phyloP scores from a whole-genome alignment of 805 yeast species.

The Spathaspora boniae region DNA sequence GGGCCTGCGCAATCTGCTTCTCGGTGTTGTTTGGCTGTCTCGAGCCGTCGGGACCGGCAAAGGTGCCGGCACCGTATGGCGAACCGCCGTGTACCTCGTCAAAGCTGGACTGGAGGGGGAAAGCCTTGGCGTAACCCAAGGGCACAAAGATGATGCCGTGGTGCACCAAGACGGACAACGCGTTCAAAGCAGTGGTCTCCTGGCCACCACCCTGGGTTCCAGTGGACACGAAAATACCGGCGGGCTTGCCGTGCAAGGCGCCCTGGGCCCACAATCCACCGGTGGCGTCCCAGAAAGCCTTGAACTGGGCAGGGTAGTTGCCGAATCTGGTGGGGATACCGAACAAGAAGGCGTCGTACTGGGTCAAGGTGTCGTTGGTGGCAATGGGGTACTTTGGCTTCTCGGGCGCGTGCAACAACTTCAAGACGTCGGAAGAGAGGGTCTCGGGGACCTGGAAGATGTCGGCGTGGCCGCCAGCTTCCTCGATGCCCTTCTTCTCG shows the following conservation, averaged over 20 bases:
- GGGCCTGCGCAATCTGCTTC: conserved; percentile 57
- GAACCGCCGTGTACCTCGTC: conserved; percentile 76
- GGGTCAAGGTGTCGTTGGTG: conserved; percentile 50
- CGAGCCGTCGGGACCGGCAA: conserved; percentile 75
- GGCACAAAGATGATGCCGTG: conserved; percentile 83
- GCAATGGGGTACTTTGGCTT: conserved; percentile 54
- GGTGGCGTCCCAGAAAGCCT: conserved; percentile 71
- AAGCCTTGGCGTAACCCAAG: conserved; percentile 62
- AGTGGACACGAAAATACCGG: conserved; percentile 68
- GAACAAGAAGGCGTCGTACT: conserved; percentile 77
- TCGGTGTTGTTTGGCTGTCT: conserved; percentile 65
- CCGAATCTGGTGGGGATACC: conserved; percentile 90
- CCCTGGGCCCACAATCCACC: conserved; percentile 81
- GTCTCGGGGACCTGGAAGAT: conserved; percentile 78
- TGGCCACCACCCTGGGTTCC: conserved; percentile 83
- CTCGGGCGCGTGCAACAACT: conserved; percentile 58
- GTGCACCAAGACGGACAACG: conserved; percentile 64
- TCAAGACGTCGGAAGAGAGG: conserved; percentile 54
- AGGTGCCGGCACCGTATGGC: conserved; percentile 84
- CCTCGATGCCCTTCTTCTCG: conserved; percentile 62
- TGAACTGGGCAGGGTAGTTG: conserved; percentile 73
- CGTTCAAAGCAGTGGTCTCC: conserved; percentile 65
- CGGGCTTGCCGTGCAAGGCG: conserved; percentile 68
- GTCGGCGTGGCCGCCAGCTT: conserved; percentile 67
- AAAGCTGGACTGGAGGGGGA: conserved; percentile 51